phyloP scores from a whole-genome alignment of 2,329 filamentous ascomycete species.

The Emmonsia crescens region DNA sequence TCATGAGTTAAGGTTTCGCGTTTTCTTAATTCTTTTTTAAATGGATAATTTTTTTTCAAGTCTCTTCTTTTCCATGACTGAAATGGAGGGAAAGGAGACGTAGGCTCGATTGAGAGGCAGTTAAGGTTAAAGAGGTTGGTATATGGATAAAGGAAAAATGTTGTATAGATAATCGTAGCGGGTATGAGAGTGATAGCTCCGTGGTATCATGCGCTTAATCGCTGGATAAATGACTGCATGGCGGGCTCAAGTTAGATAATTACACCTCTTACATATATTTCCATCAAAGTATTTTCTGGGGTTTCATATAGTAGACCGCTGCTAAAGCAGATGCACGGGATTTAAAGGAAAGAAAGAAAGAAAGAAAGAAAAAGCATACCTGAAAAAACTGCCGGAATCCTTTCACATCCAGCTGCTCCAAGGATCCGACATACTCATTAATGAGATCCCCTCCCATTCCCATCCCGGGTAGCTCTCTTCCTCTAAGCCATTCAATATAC shows the following conservation, averaged over 20 bases:
- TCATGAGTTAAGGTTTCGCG: background rate
- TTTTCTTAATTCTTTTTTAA: background rate
- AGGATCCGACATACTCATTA: constrained; percentile 36
- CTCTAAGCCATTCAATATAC: constrained; percentile 50
- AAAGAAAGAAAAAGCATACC: constrained; percentile 19
- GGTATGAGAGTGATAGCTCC: background rate
- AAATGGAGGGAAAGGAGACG: background rate
- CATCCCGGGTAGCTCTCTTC: constrained; percentile 36
- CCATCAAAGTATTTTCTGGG: background rate
- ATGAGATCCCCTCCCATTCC: constrained; percentile 38
- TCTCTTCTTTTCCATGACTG: background rate
- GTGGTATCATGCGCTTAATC: constrained; percentile 32
- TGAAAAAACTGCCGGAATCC: constrained; percentile 40
- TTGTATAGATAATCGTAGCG: background rate
- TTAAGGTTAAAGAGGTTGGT: background rate
- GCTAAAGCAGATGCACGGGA: background rate
- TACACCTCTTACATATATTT: background rate
- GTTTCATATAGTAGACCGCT: background rate
- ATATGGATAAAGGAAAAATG: background rate
- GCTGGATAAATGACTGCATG: constrained; percentile 33
- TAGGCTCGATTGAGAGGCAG: background rate
- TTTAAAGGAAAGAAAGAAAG: background rate
- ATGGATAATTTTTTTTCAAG: too few relatives aligned
- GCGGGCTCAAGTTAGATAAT: background rate
- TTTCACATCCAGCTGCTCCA: constrained; percentile 35